Conservation (phyloP, 305 asterid genomes). For the Fraxinus platypoda region DNA sequence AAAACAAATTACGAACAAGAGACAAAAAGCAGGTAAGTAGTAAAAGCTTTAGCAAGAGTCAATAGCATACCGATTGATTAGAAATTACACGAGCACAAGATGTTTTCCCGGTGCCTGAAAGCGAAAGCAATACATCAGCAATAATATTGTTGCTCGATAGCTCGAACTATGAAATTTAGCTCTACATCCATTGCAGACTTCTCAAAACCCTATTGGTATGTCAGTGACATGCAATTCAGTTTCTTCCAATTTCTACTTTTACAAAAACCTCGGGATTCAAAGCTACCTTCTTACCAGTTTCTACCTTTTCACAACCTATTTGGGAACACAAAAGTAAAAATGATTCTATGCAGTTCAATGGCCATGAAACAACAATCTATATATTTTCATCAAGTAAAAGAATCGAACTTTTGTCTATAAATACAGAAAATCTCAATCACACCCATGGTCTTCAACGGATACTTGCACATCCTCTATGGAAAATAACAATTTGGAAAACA, state of each 20-base stretch:
- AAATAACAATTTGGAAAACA: neutral
- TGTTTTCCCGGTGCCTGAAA: constrained; percentile 97
- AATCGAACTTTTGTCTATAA: neutral
- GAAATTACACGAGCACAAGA: constrained; percentile 99
- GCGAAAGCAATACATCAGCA: constrained; percentile 31
- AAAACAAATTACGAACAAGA: neutral
- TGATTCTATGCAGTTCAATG: neutral
- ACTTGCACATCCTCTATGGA: neutral
- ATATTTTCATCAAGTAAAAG: neutral
- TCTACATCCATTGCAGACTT: neutral
- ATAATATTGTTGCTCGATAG: constrained; percentile 6
- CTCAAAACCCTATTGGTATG: neutral
- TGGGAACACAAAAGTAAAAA: neutral
- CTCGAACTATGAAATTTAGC: constrained; percentile 8
- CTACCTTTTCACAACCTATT: neutral
- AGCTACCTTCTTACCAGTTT: neutral
- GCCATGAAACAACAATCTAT: neutral
- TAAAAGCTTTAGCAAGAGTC: constrained; percentile 25
- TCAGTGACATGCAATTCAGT: neutral
- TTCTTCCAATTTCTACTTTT: neutral
- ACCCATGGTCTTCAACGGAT: neutral
- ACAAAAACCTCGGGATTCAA: neutral
- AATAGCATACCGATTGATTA: constrained; percentile 71
- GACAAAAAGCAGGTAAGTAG: constrained; percentile 2
- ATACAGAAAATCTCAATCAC: neutral